Evolutionary conservation across 768 basidiomycete species (phyloP), one percentile per base, ranked within the genome.

Genomic region (Podaxis rugospora): DNA sequence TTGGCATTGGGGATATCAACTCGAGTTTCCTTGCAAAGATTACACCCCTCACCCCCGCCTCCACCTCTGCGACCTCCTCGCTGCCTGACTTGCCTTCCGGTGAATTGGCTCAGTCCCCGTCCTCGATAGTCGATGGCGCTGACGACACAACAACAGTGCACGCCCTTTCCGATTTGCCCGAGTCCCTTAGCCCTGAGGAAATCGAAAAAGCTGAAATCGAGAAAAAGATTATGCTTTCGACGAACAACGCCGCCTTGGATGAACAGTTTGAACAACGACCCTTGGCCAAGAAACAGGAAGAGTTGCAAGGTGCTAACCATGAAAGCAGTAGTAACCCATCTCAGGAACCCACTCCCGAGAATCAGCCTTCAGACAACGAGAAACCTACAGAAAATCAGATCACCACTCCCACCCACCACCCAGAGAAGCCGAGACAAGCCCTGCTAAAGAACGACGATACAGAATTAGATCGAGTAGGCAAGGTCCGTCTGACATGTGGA

Each of bases 1-100:
- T 97, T 62, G 95, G 95, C 14, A 98, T 96, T 64, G 97, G 97
- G 53, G 97, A 99, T 75, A 99, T 99, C 72, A 99, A 99, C 71
- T 92, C 93, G 4, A 83, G 94, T 0, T 95, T 96, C 75, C 79
- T 97, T 18, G 95, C 95, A 32, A 93, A 93, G 72, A 67, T 87
- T 54, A 81, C 87, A 63, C 78, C 87, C 35, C 63, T 86, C 59
- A 73, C 80, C 44, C 72, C 80, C 59, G 61, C 74, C 53, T 46
- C 61, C 72, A 32, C 68, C 74, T 18, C 71, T 70, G 28, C 61
- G 65, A 59, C 68, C 67, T 46, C 58, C 72, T 49, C 51, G 65
- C 56, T 56, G 65, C 46, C 66, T 36, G 51, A 54, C 23, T 39
- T 25, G 21, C 51, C 59, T 55, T 54, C 59, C 11, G 59, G 59